These are phyloP conservation scores for Colletotrichum lindemuthianum DNA, from an alignment of 2,329 filamentous ascomycete genomes.

Conservation along the genomic window DNA sequence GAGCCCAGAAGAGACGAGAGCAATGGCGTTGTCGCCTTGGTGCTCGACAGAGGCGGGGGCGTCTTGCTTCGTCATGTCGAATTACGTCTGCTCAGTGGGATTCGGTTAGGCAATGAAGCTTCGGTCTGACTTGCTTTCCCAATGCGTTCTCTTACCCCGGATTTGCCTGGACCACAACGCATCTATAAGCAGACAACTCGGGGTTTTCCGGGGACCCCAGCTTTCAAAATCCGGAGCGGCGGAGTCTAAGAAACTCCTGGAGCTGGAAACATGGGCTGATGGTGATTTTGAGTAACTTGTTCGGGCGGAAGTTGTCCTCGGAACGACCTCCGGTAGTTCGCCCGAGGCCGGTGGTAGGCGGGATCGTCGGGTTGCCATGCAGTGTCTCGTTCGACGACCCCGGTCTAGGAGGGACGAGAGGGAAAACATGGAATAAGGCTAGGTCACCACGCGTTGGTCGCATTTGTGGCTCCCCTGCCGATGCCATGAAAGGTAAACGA, in stretches of 20 bases:
- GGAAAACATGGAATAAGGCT: not conserved
- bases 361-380: conserved; percentile 9
- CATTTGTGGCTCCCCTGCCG: too few relatives aligned
- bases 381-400: too few relatives aligned
- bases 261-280: conserved; percentile 17
- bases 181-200: conserved; percentile 12
- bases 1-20: not conserved
- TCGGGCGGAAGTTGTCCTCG: conserved; percentile 8
- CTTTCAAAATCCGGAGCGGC: conserved; percentile 15
- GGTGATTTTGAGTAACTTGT: not conserved
- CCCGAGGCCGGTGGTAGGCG: conserved; percentile 13
- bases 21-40: not conserved
- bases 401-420: too few relatives aligned
- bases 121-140: not conserved
- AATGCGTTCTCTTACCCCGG: conserved; percentile 9
- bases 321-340: conserved; percentile 13
- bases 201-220: conserved; percentile 15
- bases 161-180: conserved; percentile 6
- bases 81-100: not conserved
- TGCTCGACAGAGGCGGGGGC: not conserved
- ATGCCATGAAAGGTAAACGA: too few relatives aligned
- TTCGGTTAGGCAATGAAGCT: not conserved
- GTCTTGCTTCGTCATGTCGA: conserved; percentile 19
- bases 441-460: too few relatives aligned
- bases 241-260: conserved; percentile 18